Evolutionary conservation across 768 basidiomycete genomes (phyloP).

Genomic region (Piloderma croceum): DNA sequence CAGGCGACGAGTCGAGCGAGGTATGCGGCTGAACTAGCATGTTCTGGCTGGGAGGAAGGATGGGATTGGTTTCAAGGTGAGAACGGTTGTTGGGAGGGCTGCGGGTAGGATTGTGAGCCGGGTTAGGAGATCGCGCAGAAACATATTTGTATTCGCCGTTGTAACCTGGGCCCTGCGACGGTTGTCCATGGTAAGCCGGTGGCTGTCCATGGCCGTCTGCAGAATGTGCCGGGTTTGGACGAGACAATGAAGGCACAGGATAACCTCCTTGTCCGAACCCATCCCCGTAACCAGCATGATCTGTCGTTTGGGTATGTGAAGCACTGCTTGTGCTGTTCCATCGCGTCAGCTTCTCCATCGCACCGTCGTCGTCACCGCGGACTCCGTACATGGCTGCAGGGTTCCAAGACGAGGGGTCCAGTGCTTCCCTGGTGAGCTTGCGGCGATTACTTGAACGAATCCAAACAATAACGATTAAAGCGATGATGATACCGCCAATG

Average conservation of each 20-base stretch:
- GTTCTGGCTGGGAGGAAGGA: neutral
- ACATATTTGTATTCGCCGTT: neutral
- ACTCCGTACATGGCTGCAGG: constrained; percentile 27
- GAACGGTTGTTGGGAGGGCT: too few relatives aligned
- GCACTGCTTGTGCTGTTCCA: constrained; percentile 21
- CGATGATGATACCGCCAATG: constrained; percentile 39
- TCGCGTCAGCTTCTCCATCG: constrained; percentile 18
- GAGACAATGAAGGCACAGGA: neutral
- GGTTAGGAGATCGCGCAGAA: neutral
- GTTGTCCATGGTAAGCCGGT: neutral
- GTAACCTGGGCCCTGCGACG: neutral
- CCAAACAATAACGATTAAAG: constrained; percentile 39
- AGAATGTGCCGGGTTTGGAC: neutral
- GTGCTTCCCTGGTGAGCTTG: constrained; percentile 29
- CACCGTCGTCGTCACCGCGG: constrained; percentile 21
- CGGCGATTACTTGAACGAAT: constrained; percentile 45
- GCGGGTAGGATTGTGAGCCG: constrained; percentile 18
- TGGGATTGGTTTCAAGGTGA: too few relatives aligned
- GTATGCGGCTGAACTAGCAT: neutral
- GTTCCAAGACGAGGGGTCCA: constrained; percentile 51
- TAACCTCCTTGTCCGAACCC: neutral
- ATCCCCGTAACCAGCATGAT: neutral
- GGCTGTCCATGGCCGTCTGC: neutral
- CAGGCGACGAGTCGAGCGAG: neutral
- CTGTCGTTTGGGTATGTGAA: neutral